Evolutionary conservation across 352 stramenopile genomes (phyloP), one percentile per base, ranked within the genome.

Genomic region (Lagenidium giganteum): DNA sequence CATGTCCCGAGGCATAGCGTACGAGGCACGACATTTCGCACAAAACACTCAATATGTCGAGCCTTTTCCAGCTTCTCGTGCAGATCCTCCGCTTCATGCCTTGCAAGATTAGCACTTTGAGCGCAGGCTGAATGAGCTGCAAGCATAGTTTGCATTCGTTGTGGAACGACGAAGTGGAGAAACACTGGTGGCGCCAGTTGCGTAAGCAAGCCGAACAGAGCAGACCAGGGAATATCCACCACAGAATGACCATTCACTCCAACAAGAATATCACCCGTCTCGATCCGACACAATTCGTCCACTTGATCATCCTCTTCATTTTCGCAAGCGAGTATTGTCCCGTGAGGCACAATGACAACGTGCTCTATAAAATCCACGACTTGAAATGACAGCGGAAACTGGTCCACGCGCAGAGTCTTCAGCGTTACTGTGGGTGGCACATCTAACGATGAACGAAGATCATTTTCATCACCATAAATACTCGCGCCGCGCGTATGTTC

Each of bases 91-190:
- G 73, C 85, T 47, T 84, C 71, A 2, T 61, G 76, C 61, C 76
- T 77, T n/a, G 75, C 77, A 21, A 60, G 23, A 36, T 93, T 93
- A 3, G 67, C 70, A 49, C 52, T 61, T 29, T 83, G 58, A n/a
- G 75, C 47, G 26, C 79, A 91, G 14, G 37, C 43, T 53, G 76
- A 64, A 30, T 92, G 79, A 11, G 78, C 74, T 34, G 57, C 32
- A 20, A 90, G 41, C 37, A 71, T 29, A 4, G 56, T 69, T 14
- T 41, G 30, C 17, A 49, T 27, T 34, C 43, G 51, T 8, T 65
- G 55, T 14, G 48, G 51, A 5, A 54, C 49, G 8, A 47, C 44
- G n/a, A 89, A 62, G 29, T 90, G 72, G 5, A 87, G 36, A 32
- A 73, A 72, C 12, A 85, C 29, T 13, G 32, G 44, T 20, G 61